Evolutionary conservation across 129 eudicot genomes (phyloP).

Genomic region (Escallonia herrerae): DNA sequence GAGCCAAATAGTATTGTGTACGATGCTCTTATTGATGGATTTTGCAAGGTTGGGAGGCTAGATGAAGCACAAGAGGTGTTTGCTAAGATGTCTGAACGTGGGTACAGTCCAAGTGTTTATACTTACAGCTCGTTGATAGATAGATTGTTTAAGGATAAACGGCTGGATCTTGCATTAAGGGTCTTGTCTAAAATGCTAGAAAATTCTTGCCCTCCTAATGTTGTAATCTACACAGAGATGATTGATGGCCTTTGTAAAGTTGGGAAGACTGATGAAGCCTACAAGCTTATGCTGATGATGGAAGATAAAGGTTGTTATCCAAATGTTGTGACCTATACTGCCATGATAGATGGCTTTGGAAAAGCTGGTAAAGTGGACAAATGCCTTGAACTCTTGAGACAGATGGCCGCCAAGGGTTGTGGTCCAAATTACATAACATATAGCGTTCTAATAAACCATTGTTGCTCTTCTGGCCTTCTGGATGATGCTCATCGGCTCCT

Average conservation of each 20-base stretch:
- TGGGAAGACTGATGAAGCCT: slow-evolving; percentile 82
- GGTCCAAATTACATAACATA: slow-evolving; percentile 87
- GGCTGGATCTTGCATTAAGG: slow-evolving; percentile 78
- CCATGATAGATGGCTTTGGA: slow-evolving; percentile 89
- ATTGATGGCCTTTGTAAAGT: slow-evolving; percentile 90
- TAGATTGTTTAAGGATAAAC: slow-evolving; percentile 80
- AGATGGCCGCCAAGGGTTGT: slow-evolving; percentile 71
- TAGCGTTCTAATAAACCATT: slow-evolving; percentile 63
- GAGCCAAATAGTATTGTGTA: slow-evolving; percentile 80
- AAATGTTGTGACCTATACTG: slow-evolving; percentile 90
- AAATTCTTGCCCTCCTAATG: slow-evolving; percentile 72
- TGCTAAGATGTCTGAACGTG: slow-evolving; percentile 62
- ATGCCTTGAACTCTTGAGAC: slow-evolving; percentile 57
- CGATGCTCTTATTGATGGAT: slow-evolving; percentile 94
- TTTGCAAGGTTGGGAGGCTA: slow-evolving; percentile 76
- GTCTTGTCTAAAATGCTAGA: slow-evolving; percentile 83
- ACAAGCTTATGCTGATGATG: slow-evolving; percentile 89
- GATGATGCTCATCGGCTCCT: slow-evolving; percentile 69
- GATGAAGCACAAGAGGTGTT: slow-evolving; percentile 73
- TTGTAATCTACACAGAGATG: slow-evolving; percentile 81
- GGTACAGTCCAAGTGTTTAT: slow-evolving; percentile 61
- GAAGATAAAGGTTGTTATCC: slow-evolving; percentile 84
- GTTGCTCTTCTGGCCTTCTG: slow-evolving; percentile 50
- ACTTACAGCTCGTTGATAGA: slow-evolving; percentile 82
- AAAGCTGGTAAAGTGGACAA: slow-evolving; percentile 55